These are phyloP conservation scores for Saururus chinensis DNA, from an alignment of 164 flowering plant species.

Conservation along the genomic window DNA sequence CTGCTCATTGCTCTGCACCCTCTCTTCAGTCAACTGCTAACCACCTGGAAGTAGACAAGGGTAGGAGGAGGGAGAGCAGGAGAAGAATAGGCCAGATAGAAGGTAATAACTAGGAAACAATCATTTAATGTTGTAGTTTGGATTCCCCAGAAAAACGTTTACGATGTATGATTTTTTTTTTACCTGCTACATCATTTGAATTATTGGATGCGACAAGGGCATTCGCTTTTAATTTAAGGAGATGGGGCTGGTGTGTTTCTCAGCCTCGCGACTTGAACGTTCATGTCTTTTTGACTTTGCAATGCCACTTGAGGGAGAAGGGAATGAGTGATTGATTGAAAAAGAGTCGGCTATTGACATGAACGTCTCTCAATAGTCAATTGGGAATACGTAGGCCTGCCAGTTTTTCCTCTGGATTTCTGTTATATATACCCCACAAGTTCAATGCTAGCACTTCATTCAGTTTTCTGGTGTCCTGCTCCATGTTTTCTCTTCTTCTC, in stretches of 20 bases:
- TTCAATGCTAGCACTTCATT: neutral
- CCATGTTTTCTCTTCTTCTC: neutral
- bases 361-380: neutral
- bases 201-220: neutral
- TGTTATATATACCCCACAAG: neutral
- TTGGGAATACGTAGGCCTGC: neutral
- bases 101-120: neutral
- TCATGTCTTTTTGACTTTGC: neutral
- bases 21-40: neutral
- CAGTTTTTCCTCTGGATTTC: neutral
- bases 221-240: neutral
- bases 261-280: too few relatives aligned
- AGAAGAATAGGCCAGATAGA: neutral
- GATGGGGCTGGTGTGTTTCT: neutral
- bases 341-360: neutral
- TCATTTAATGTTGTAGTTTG: neutral
- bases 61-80: too few relatives aligned
- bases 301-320: neutral
- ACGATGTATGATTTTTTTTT: neutral
- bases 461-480: neutral
- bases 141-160: neutral
- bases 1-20: neutral
- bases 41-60: too few relatives aligned
- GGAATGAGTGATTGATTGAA: neutral
- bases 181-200: neutral